Evolutionary conservation across 1,284 basidiomycete genomes (phyloP).

Genomic region (Lignosus rhinocerotis): DNA sequence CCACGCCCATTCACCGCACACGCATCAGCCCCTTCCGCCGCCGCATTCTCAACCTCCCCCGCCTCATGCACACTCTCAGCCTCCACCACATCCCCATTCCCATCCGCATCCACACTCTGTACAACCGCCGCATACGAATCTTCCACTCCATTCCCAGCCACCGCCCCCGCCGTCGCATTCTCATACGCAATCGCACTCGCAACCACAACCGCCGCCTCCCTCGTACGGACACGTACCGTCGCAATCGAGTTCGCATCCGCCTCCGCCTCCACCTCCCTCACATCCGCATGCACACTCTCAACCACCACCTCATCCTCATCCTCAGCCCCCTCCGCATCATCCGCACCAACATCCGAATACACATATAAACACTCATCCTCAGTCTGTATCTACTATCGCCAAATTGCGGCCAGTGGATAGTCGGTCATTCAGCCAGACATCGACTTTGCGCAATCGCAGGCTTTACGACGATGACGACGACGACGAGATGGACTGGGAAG

Average conservation of each 20-base stretch:
- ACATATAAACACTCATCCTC: conserved; percentile 8
- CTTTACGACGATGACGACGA: conserved; percentile 34
- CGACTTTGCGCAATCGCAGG: conserved; percentile 26
- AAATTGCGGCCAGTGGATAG: conserved; percentile 34
- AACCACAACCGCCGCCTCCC: not conserved
- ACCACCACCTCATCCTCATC: conserved; percentile 10
- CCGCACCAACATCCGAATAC: conserved; percentile 7
- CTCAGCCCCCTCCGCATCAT: conserved; percentile 12
- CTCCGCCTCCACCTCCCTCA: conserved; percentile 1
- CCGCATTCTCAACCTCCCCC: not conserved
- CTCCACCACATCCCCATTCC: conserved; percentile 3
- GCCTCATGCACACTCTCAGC: conserved; percentile 1
- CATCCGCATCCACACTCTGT: not conserved
- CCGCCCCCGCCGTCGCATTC: not conserved
- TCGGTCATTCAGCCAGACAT: conserved; percentile 30
- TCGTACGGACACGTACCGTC: not conserved
- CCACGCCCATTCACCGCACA: not conserved
- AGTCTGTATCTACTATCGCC: conserved; percentile 25
- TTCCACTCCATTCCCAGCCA: not conserved
- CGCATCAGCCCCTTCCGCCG: not conserved
- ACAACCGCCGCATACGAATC: not conserved
- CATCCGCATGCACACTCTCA: conserved; percentile 10
- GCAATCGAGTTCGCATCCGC: not conserved
- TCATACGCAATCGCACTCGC: not conserved
- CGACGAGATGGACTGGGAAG: conserved; percentile 32